A percentile compares a stretch with the other conserved stretches of the same genome.
These are phyloP conservation scores for Drechslerella stenobrocha DNA, from an alignment of 2,329 filamentous ascomycete genomes.

Conservation along the genomic window DNA sequence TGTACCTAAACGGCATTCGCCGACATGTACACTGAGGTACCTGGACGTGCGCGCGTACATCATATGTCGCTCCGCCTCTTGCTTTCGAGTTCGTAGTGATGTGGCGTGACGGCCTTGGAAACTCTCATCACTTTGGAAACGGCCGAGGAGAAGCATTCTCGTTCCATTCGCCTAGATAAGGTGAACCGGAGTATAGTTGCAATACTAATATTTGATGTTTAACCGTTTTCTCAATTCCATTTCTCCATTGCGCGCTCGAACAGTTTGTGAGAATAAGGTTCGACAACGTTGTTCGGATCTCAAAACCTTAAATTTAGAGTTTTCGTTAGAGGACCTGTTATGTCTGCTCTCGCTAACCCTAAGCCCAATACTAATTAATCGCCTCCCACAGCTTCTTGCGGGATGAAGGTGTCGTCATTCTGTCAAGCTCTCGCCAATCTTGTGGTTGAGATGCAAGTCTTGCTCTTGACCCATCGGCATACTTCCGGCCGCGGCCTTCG, in stretches of 20 bases:
- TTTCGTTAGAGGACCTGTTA: constrained; percentile 49
- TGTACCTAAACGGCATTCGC: background rate
- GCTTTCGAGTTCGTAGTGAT: too few species aligned
- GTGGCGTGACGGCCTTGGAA: background rate
- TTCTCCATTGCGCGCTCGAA: background rate
- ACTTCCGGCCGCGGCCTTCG: background rate
- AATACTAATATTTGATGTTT: background rate
- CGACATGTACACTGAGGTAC: background rate
- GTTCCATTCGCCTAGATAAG: constrained; percentile 30
- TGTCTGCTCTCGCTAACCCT: constrained; percentile 22
- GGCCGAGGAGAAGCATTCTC: background rate
- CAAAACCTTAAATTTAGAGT: constrained; percentile 50
- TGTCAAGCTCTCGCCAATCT: too few species aligned
- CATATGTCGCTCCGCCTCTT: too few species aligned
- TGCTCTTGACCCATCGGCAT: background rate
- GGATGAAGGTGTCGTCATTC: too few species aligned
- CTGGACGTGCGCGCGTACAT: too few species aligned
- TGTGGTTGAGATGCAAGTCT: too few species aligned
- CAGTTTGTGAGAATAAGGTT: constrained; percentile 47
- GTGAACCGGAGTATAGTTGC: constrained; percentile 3
- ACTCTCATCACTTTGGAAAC: background rate
- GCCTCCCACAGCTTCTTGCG: background rate
- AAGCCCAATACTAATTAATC: constrained; percentile 26
- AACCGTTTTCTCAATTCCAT: background rate
- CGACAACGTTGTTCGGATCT: constrained; percentile 49